These are phyloP conservation scores for Neofusicoccum sp. DNA, from an alignment of 2,329 filamentous ascomycete species.

Conservation along the genomic window DNA sequence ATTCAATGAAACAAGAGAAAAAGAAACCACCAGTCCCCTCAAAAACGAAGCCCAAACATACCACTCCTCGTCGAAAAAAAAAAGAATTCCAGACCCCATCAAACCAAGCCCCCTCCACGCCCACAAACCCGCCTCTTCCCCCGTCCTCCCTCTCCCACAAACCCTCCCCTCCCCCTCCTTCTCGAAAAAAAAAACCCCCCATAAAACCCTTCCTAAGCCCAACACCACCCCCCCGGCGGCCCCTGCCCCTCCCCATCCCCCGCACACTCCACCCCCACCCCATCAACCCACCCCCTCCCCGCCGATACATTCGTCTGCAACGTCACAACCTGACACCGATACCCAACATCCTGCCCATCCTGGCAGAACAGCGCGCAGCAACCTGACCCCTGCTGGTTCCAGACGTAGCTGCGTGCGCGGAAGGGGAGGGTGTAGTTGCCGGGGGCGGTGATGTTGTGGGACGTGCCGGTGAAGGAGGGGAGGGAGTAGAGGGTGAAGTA, in stretches of 20 bases:
- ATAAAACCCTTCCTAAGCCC: background rate
- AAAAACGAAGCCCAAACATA: no score
- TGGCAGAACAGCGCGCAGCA: slow-evolving; percentile 10
- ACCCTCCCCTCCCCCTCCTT: background rate
- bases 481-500: background rate
- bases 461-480: background rate
- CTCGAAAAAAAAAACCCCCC: background rate
- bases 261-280: background rate
- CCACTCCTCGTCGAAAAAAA: no score
- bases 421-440: background rate
- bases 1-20: no score
- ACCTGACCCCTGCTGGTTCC: background rate
- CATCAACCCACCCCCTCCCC: background rate
- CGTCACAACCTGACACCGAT: background rate
- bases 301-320: background rate
- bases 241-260: background rate
- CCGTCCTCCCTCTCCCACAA: no score
- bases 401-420: background rate
- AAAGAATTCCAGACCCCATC: no score
- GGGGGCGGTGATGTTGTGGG: background rate
- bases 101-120: no score
- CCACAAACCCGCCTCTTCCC: no score
- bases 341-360: background rate
- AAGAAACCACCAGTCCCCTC: no score
- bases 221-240: slow-evolving; percentile 1